Base-by-base conservation (phyloP, 768 basidiomycete genomes). In the Sporobolomyces roseus region DNA sequence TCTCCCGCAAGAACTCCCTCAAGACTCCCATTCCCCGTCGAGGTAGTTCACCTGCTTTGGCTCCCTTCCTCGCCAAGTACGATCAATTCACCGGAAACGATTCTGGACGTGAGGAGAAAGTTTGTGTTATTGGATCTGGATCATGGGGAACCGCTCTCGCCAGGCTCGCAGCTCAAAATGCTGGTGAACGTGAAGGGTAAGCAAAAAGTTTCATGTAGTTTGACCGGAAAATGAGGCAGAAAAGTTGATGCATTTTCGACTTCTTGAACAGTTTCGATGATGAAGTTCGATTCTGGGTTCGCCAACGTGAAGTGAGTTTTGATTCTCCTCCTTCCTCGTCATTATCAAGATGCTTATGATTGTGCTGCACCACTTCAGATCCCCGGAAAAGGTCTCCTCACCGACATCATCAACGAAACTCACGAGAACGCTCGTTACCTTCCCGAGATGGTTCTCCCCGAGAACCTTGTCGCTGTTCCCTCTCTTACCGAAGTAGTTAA, bases 351-450 rank as follows among this genome's bases (percentile, higher is more conserved):
- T 27, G 25, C 36, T 36, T 14, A 27, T 41, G 45, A 46, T 14
- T 41, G 25, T n/a, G 4, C 9, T 33, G 4, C 14, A 10, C 2
- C 27, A 32, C 21, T 8, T 30, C 10, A 72, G 66, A 72, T 72
- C 46, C 71, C 71, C 9, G 71, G 71, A 45, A 68, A 72, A 64
- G 71, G 71, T 30, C 60, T 65, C 23, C 29, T 82, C 21, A 81
- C 79, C 25, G 80, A 81, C 66, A 74, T 82, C 76, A 82, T 82
- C 78, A 82, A 82, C 74, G 74, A 76, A 54, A 76, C 75, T 50
- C 80, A 81, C 70, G 78, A 78, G 70, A 82, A 82, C 74, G 75
- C 76, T 12, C 77, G 79, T 61, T 81, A 81, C 70, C 74, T 81
- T 8, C 79, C 80, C 30, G 79, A 75, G 75, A 72, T 72, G 71